These are phyloP conservation scores for Leccinum obscurum DNA, from an alignment of 768 basidiomycete genomes.

Conservation along the genomic window DNA sequence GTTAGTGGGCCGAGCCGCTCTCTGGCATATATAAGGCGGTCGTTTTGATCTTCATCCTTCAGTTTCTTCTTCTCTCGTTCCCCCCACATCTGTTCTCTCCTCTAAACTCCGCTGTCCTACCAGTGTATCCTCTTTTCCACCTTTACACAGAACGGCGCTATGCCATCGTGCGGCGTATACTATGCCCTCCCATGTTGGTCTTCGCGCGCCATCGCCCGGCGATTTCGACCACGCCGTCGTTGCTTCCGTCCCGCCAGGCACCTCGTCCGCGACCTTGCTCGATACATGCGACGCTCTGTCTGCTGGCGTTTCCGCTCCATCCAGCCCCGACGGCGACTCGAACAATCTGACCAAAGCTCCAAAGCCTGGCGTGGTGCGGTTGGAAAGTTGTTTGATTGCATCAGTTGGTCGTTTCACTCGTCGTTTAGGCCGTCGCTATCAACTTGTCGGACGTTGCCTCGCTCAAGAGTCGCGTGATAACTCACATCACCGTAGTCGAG, in stretches of 20 bases:
- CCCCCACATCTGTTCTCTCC: not conserved
- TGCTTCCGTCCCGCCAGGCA: not conserved
- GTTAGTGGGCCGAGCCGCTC: not conserved
- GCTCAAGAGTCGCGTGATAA: not conserved
- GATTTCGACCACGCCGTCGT: not conserved
- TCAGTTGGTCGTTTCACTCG: not conserved
- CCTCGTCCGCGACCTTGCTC: not conserved
- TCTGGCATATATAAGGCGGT: slow-evolving; percentile 10
- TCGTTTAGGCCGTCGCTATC: not conserved
- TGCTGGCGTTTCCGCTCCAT: not conserved
- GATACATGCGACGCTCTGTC: not conserved
- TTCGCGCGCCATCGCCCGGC: not conserved
- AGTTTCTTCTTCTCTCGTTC: slow-evolving; percentile 3
- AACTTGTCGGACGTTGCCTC: not conserved
- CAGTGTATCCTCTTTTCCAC: not conserved
- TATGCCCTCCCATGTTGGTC: not conserved
- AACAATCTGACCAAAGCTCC: not conserved
- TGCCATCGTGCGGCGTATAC: not conserved
- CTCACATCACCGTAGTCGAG: slow-evolving; percentile 16
- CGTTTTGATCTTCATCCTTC: not conserved
- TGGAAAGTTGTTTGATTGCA: not conserved
- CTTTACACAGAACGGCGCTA: not conserved
- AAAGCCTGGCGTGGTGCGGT: not conserved
- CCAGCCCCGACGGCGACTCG: not conserved
- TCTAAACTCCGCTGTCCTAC: not conserved